Base-by-base conservation (phyloP, 2,329 filamentous ascomycete genomes). In the Davidsoniella neocaledoniae region DNA sequence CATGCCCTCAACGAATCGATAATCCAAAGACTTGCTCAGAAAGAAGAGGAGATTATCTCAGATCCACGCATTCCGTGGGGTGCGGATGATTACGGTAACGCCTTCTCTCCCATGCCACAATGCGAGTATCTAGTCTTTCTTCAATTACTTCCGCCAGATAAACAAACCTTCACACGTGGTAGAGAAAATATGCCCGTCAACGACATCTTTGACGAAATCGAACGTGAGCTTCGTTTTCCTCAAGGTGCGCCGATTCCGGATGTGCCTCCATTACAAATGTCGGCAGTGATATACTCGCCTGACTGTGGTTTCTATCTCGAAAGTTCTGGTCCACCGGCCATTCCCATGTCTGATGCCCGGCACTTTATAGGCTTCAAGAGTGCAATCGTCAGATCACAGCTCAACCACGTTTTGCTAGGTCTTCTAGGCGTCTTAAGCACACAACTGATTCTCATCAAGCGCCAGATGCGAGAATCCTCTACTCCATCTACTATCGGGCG, bases 41-140 rank as follows among this genome's bases (percentile, higher is more conserved):
- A 81, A 58, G 72, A 76, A 59, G 70, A 74, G 52, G 71, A 74
- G 1, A 76, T 94, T 2, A 66, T 74, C 61, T 63, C 69, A 56
- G 74, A 82, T 58, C 68, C 74, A 16, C 71, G 68, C 26, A 80
- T 84, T 58, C 85, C 87, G 0, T 95, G 86, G 86, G 76, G 70
- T 5, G 65, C 74, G 19, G 79, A 82, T 54, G 66, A 72, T 9
- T 69, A 68, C 51, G 72, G 73, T 53, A 74, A 77, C 16, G 64
- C 73, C 33, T 50, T 47, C 36, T 43, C 44, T 5, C 51, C 51
- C 3, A 44, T 49, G 39, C 48, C 51, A n/a, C 51, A 50, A n/a
- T 98, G 91, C 70, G 91, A 98, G 63, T 86, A 86, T 59, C 68
- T 98, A 46, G 68, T 94, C 49, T 96, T 88, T 62, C 68, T 90